These are phyloP conservation scores for Bipolaris oryzae DNA, from an alignment of 2,329 filamentous ascomycete species.

Conservation along the genomic window DNA sequence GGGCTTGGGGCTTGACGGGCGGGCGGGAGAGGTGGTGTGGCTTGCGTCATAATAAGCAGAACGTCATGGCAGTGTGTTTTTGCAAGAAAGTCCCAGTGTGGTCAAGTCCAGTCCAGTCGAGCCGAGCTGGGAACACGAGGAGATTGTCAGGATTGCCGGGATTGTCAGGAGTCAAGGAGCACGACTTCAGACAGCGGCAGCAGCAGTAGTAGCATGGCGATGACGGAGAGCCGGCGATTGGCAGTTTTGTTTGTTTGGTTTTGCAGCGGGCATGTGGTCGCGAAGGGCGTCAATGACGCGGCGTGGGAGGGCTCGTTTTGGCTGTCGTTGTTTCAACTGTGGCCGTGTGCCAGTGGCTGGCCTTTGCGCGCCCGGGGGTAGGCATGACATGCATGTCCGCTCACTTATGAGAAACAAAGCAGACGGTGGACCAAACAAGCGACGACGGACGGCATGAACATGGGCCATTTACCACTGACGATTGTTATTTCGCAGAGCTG, in stretches of 20 bases:
- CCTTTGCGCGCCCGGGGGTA: constrained; percentile 11
- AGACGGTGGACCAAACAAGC: constrained; percentile 4
- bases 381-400: constrained; percentile 11
- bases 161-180: not conserved
- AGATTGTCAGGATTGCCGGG: constrained; percentile 1
- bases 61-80: constrained; percentile 13
- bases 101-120: constrained; percentile 4
- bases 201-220: not conserved
- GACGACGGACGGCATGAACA: constrained; percentile 1
- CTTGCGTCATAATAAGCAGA: constrained; percentile 12
- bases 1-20: constrained; percentile 9
- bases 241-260: constrained; percentile 9
- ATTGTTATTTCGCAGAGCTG: constrained; percentile 15
- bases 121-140: not conserved
- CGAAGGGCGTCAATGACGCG: constrained; percentile 13
- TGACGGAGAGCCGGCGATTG: constrained; percentile 1
- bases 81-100: not conserved
- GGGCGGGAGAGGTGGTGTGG: not conserved
- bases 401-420: constrained; percentile 15
- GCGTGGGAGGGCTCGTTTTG: constrained; percentile 18
- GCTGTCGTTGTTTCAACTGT: constrained; percentile 25
- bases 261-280: constrained; percentile 2
- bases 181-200: not conserved
- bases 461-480: not conserved
- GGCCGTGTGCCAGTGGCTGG: constrained; percentile 8